phyloP scores from a whole-genome alignment of 2,329 filamentous ascomycete species.

The Cercospora nicotianae region DNA sequence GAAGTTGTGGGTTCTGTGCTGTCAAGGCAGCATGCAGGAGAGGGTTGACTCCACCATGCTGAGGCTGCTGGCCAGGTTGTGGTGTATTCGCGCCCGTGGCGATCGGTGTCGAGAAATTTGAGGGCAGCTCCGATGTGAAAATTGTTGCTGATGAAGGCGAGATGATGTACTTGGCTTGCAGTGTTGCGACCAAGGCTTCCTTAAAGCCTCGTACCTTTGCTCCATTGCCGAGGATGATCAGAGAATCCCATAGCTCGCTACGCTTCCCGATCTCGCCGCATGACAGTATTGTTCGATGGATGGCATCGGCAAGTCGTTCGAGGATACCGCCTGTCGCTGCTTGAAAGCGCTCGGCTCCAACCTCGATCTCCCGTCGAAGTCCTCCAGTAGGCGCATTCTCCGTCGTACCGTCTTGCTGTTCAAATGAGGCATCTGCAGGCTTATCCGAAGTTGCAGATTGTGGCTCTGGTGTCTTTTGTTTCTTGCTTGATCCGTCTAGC shows the following conservation, averaged over 20 bases:
- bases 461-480: conserved; percentile 42
- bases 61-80: conserved; percentile 53
- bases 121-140: conserved; percentile 94
- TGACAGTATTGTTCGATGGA: conserved; percentile 79
- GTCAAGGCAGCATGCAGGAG: conserved; percentile 89
- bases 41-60: conserved; percentile 68
- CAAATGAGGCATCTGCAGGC: conserved; percentile 35
- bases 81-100: conserved; percentile 92
- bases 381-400: conserved; percentile 32
- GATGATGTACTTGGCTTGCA: conserved; percentile 80
- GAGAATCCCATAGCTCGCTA: conserved; percentile 83
- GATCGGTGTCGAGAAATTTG: conserved; percentile 84
- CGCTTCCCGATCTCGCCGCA: conserved; percentile 84
- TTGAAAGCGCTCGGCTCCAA: conserved; percentile 72
- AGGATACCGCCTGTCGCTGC: conserved; percentile 67
- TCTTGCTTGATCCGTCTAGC: conserved; percentile 49
- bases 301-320: conserved; percentile 77
- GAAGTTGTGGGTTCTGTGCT: conserved; percentile 57
- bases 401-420: conserved; percentile 26
- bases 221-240: conserved; percentile 91
- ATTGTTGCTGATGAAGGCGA: conserved; percentile 92
- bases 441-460: conserved; percentile 38
- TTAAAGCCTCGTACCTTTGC: conserved; percentile 73
- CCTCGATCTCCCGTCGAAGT: conserved; percentile 65
- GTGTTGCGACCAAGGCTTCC: conserved; percentile 78